Evolutionary conservation across 495 filamentous ascomycete genomes (phyloP).

Genomic region (Penicillium turbatum): DNA sequence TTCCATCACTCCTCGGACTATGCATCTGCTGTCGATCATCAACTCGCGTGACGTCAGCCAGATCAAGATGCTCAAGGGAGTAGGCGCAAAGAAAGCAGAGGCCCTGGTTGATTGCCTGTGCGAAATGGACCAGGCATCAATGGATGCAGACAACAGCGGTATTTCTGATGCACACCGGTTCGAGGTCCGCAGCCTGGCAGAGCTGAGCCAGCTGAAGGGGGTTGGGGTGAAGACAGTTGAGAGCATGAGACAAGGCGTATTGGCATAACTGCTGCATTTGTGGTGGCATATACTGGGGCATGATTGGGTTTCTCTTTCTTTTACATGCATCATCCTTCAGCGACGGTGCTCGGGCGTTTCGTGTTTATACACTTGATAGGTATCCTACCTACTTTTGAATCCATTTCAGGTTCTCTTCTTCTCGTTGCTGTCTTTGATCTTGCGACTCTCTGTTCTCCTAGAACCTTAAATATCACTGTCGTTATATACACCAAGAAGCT

Average conservation of each 20-base stretch:
- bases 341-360: conserved; percentile 40
- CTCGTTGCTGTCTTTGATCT: too few relatives aligned
- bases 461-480: too few relatives aligned
- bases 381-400: conserved; percentile 3
- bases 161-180: conserved; percentile 27
- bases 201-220: conserved; percentile 48
- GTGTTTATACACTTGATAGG: conserved; percentile 7
- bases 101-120: conserved; percentile 51
- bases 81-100: conserved; percentile 53
- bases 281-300: conserved; percentile 16
- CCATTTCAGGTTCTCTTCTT: background rate
- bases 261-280: conserved; percentile 28
- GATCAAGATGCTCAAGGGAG: conserved; percentile 64
- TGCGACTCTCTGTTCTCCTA: too few relatives aligned
- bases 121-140: conserved; percentile 37
- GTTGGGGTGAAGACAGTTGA: conserved; percentile 51
- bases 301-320: conserved; percentile 12
- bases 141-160: conserved; percentile 16
- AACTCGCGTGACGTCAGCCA: conserved; percentile 73
- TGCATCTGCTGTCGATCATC: conserved; percentile 72
- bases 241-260: conserved; percentile 49
- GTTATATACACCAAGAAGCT: too few relatives aligned
- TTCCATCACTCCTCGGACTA: conserved; percentile 60
- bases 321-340: conserved; percentile 32
- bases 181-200: conserved; percentile 39